Conservation (phyloP, 768 basidiomycete genomes). For the Lyophyllum shimeji region DNA sequence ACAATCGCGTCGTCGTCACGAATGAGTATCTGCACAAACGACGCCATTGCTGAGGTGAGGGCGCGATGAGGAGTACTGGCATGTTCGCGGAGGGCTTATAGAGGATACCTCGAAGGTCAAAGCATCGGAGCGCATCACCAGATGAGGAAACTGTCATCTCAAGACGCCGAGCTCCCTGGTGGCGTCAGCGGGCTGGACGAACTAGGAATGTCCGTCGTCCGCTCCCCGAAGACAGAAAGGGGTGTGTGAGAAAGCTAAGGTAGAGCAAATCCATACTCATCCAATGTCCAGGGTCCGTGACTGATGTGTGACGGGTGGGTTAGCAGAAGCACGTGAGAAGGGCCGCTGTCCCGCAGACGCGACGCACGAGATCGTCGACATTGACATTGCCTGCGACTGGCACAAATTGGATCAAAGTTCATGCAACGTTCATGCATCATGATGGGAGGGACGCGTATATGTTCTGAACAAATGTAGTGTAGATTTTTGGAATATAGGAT, state of each 20-base stretch:
- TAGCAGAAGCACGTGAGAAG: not conserved
- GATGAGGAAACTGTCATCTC: not conserved
- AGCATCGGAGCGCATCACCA: not conserved
- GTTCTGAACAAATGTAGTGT: not conserved
- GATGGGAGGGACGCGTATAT: not conserved
- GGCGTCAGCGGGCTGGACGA: not conserved
- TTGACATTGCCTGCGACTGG: too few relatives aligned
- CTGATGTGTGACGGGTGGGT: not conserved
- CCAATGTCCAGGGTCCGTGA: not conserved
- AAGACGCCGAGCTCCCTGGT: not conserved
- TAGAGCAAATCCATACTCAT: slow-evolving; percentile 6
- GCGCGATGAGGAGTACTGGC: not conserved
- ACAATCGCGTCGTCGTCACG: not conserved
- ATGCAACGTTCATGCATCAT: too few relatives aligned
- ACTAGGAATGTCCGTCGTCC: too few relatives aligned
- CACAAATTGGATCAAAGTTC: too few relatives aligned
- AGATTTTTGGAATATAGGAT: not conserved
- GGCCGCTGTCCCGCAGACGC: too few relatives aligned
- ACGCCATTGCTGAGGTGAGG: not conserved
- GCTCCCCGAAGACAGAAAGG: too few relatives aligned
- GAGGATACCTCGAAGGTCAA: not conserved
- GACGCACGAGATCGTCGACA: too few relatives aligned
- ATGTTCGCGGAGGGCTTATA: slow-evolving; percentile 3
- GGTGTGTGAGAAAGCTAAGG: too few relatives aligned
- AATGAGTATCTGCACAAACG: not conserved